Evolutionary conservation across 768 basidiomycete species (phyloP), one percentile per base, ranked within the genome.

Genomic region (Cystobasidium tubakii): DNA sequence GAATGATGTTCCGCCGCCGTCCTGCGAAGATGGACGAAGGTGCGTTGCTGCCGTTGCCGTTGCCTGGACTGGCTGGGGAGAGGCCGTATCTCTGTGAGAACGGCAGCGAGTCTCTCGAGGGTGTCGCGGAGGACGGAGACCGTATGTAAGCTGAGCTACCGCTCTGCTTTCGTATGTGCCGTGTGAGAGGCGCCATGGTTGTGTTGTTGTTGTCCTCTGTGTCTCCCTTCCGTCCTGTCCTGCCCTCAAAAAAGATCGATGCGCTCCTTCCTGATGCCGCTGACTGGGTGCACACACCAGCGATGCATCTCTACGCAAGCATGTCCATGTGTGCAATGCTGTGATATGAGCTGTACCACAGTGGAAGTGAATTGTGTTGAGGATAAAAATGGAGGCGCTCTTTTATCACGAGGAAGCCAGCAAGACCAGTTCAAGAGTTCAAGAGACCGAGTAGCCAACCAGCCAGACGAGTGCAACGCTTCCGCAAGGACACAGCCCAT

Each of bases 41-140:
- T 19, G 4, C 42, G 21, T 6, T 31, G n/a, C 46, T 53, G 39
- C 44, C 44, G 43, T 19, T 53, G 39, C 44, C 44, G 43, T 19
- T 46, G 50, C 33, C 42, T 7, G 50, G 43, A 44, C 33, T 34
- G 42, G 34, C 43, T 27, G 63, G 63, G 9, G 63, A 65, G 23
- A 13, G 9, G 63, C 9, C 39, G 31, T 21, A 44, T 13, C 25
- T 7, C 34, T 65, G 63, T n/a, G 66, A 67, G 23, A 50, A 25
- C 43, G 50, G 27, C 39, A 31, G 43, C 36, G 63, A 43, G 39
- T 33, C 34, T 29, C 43, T 27, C 29, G 66, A 44, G 27, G 66
- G 43, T 53, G 66, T 50, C 19, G 66, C 63, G 15, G 63, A 43
- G 21, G 63, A 65, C 4, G 63, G 63, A 3, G 43, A 43, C 31